Evolutionary conservation across 768 basidiomycete genomes (phyloP).

Genomic region (Trametes elegans): DNA sequence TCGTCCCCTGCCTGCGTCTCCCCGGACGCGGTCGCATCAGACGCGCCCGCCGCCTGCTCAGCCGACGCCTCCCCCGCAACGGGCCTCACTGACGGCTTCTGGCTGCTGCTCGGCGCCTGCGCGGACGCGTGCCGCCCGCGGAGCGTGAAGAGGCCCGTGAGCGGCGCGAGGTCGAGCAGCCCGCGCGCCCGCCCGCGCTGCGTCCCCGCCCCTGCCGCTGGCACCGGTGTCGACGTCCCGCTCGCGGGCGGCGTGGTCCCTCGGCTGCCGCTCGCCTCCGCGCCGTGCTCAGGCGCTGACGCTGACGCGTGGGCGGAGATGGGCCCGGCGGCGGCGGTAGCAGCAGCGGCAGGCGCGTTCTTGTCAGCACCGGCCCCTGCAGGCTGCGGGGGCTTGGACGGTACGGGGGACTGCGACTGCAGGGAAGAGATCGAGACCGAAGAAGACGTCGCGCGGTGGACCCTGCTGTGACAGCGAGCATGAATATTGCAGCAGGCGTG

Average conservation of each 20-base stretch:
- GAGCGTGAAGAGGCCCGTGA: constrained; percentile 61
- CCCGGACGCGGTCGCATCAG: not conserved
- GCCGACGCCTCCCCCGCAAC: constrained; percentile 20
- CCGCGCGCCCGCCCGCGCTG: constrained; percentile 26
- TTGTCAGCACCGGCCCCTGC: not conserved
- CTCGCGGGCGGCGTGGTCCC: constrained; percentile 49
- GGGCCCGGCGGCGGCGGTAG: not conserved
- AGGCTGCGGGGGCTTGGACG: constrained; percentile 12
- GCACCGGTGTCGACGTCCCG: constrained; percentile 60
- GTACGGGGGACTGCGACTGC: constrained; percentile 19
- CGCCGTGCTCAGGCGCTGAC: not conserved
- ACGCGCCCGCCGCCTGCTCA: not conserved
- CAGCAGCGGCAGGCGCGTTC: not conserved
- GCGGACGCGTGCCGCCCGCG: constrained; percentile 61
- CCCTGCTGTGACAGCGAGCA: constrained; percentile 1
- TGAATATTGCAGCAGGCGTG: not conserved
- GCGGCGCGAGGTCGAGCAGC: constrained; percentile 60
- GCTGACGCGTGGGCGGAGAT: not conserved
- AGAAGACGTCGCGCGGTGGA: constrained; percentile 14
- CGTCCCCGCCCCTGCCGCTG: constrained; percentile 31
- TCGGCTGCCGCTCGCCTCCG: not conserved
- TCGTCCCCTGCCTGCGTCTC: constrained; percentile 1
- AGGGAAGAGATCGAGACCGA: constrained; percentile 23
- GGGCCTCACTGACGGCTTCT: constrained; percentile 23
- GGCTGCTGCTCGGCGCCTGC: too few relatives aligned